These are phyloP conservation scores for Lipomyces orientalis DNA, from an alignment of 805 yeast genomes.

Conservation along the genomic window DNA sequence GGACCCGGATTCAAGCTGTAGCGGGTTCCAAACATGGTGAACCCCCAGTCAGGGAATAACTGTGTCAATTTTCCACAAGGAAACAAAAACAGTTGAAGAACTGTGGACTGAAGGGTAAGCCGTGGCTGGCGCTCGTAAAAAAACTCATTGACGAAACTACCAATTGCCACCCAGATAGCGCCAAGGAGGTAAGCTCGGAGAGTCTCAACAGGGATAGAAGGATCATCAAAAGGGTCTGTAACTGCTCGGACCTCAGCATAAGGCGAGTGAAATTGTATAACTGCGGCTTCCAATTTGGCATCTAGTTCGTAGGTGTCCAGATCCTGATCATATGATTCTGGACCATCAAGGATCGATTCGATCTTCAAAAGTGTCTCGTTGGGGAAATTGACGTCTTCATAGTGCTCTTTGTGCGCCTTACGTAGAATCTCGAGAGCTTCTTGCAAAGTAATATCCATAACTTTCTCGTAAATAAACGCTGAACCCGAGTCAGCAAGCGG, in stretches of 20 bases:
- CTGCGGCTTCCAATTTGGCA: slow-evolving; percentile 48
- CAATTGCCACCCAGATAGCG: slow-evolving; percentile 58
- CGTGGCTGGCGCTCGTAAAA: slow-evolving; percentile 65
- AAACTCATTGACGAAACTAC: slow-evolving; percentile 63
- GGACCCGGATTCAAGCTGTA: slow-evolving; percentile 64
- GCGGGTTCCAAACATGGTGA: slow-evolving; percentile 45
- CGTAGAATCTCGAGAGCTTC: slow-evolving; percentile 47
- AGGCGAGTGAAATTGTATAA: slow-evolving; percentile 57
- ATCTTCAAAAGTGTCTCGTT: slow-evolving; percentile 1
- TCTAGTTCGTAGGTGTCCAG: slow-evolving; percentile 21
- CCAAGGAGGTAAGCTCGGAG: slow-evolving; percentile 55
- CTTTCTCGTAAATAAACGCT: slow-evolving; percentile 44
- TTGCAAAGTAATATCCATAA: slow-evolving; percentile 46
- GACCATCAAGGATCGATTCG: slow-evolving; percentile 10
- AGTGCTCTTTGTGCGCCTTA: slow-evolving; percentile 4
- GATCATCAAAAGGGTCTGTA: slow-evolving; percentile 63
- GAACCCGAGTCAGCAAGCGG: slow-evolving; percentile 23
- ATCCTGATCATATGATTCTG: slow-evolving; percentile 12
- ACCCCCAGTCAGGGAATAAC: slow-evolving; percentile 29
- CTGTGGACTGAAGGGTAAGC: slow-evolving; percentile 60
- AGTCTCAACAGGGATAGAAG: slow-evolving; percentile 52
- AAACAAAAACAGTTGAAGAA: slow-evolving; percentile 68
- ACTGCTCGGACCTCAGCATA: slow-evolving; percentile 71
- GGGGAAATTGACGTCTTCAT: slow-evolving; percentile 24
- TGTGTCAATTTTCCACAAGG: slow-evolving; percentile 57